phyloP scores from a whole-genome alignment of 495 filamentous ascomycete species.

The Cenococcum geophilum region DNA sequence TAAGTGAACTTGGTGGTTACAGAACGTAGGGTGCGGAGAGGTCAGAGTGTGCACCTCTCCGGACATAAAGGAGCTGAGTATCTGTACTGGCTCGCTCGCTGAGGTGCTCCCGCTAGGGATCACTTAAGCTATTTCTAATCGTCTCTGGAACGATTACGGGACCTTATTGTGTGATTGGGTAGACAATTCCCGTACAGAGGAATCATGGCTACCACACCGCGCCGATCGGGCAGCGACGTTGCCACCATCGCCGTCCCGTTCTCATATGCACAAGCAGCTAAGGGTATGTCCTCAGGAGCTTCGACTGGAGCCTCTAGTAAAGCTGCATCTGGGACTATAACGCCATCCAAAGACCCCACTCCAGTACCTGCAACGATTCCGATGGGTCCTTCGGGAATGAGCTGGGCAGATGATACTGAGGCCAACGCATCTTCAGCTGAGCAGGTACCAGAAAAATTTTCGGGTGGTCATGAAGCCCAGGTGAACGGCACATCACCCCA shows the following conservation, averaged over 20 bases:
- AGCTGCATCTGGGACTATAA: constrained; percentile 35
- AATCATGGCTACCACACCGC: constrained; percentile 26
- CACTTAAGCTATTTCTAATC: constrained; percentile 5
- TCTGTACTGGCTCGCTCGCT: constrained; percentile 22
- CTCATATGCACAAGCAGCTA: constrained; percentile 94
- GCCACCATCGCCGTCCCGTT: constrained; percentile 47
- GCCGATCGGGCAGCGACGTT: constrained; percentile 30
- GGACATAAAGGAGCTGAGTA: constrained; percentile 15
- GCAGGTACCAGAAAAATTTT: constrained; percentile 3
- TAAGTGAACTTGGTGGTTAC: constrained; percentile 1
- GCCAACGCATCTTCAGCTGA: constrained; percentile 14
- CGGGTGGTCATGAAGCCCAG: constrained; percentile 8
- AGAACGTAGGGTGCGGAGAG: constrained; percentile 27
- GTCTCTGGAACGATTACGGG: background rate
- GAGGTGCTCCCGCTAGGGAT: constrained; percentile 25
- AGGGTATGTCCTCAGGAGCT: constrained; percentile 51
- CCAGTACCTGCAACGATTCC: constrained; percentile 16
- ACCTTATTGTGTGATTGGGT: constrained; percentile 3
- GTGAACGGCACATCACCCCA: background rate
- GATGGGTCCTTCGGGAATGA: constrained; percentile 22
- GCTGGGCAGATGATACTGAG: constrained; percentile 40
- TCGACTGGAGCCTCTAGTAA: constrained; percentile 32
- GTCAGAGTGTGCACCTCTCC: constrained; percentile 30
- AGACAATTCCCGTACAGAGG: background rate
- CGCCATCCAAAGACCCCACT: constrained; percentile 29